Evolutionary conservation across 805 yeast species (phyloP).

Genomic region (Yamadazyma laniorum): DNA sequence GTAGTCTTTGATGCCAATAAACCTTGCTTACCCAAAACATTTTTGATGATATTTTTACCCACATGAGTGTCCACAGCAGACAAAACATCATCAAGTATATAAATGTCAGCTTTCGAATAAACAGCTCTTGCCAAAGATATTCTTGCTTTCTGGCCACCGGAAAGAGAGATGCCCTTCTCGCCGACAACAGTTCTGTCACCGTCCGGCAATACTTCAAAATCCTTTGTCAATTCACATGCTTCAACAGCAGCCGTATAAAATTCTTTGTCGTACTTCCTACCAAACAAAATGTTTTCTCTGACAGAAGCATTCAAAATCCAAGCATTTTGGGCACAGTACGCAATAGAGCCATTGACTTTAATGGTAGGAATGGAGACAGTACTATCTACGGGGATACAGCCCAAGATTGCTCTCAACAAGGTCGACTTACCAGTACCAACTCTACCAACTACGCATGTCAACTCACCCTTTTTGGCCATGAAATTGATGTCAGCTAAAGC

Average conservation of each 20-base stretch:
- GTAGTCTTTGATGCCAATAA: slow-evolving; percentile 33
- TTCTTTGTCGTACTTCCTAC: slow-evolving; percentile 28
- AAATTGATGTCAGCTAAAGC: slow-evolving; percentile 35
- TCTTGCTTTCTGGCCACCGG: slow-evolving; percentile 46
- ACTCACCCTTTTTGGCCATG: slow-evolving; percentile 31
- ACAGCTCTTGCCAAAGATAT: slow-evolving; percentile 43
- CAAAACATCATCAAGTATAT: slow-evolving; percentile 40
- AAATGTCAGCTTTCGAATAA: slow-evolving; percentile 39
- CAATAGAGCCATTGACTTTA: slow-evolving; percentile 31
- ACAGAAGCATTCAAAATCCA: slow-evolving; percentile 43
- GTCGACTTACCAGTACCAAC: slow-evolving; percentile 44
- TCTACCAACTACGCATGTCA: slow-evolving; percentile 42
- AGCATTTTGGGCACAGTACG: slow-evolving; percentile 41
- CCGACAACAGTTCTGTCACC: slow-evolving; percentile 45
- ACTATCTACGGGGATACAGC: slow-evolving; percentile 22
- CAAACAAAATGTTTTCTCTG: slow-evolving; percentile 40
- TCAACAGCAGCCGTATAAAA: slow-evolving; percentile 32
- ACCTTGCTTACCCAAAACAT: slow-evolving; percentile 32
- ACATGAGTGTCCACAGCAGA: slow-evolving; percentile 46
- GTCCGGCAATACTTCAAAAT: slow-evolving; percentile 36
- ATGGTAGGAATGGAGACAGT: slow-evolving; percentile 19
- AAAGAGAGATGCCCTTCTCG: slow-evolving; percentile 41
- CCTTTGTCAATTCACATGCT: slow-evolving; percentile 38
- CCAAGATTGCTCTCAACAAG: slow-evolving; percentile 33
- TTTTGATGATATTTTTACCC: slow-evolving; percentile 31